Conservation (phyloP, 805 yeast genomes). For the Debaryomyces tyrocola region DNA sequence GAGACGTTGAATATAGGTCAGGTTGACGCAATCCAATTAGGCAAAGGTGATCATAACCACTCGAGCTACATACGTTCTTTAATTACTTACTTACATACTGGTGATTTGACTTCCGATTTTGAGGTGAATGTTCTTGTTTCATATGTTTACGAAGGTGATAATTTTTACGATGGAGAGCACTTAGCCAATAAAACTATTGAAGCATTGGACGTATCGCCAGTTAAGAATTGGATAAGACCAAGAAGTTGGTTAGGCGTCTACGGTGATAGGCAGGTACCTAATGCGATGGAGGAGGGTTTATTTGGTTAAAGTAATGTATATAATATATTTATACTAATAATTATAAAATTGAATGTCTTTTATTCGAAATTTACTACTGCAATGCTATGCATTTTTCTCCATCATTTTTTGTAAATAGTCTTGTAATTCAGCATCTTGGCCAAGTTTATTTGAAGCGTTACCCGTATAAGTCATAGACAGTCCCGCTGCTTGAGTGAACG, state of each 20-base stretch:
- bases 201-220: constrained; percentile 15
- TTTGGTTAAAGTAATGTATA: constrained; percentile 44
- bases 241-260: constrained; percentile 84
- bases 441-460: background rate
- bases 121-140: constrained; percentile 46
- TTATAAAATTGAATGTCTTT: background rate
- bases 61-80: constrained; percentile 10
- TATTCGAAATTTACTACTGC: background rate
- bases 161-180: constrained; percentile 64
- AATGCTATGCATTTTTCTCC: constrained; percentile 1
- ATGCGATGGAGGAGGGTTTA: constrained; percentile 75
- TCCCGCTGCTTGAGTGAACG: background rate
- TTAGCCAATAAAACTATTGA: constrained; percentile 43
- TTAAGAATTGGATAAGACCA: constrained; percentile 51
- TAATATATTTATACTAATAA: background rate
- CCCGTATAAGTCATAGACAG: background rate
- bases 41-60: constrained; percentile 7
- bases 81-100: constrained; percentile 4
- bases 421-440: constrained; percentile 5
- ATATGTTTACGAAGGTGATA: constrained; percentile 89
- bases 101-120: constrained; percentile 6
- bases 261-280: constrained; percentile 68
- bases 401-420: constrained; percentile 7
- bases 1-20: constrained; percentile 24
- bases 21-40: constrained; percentile 2